Conservation (phyloP, 257 asterid genomes). For the Anisodus tanguticus region DNA sequence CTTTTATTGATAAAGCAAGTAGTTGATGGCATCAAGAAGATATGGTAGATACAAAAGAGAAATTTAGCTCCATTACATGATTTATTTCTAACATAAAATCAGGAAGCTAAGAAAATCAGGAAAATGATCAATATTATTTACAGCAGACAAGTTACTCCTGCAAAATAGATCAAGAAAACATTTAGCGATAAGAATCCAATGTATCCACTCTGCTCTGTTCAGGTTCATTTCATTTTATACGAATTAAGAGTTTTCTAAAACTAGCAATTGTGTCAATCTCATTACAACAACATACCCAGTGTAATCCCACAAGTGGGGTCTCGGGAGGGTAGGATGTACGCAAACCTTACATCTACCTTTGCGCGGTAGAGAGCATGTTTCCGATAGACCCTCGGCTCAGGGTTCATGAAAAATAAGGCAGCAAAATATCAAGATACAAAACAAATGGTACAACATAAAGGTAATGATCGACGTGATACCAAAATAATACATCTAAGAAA, state of each 20-base stretch:
- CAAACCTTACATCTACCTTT: too few relatives aligned
- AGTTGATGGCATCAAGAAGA: slow-evolving; percentile 21
- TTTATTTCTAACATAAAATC: not conserved
- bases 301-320: too few relatives aligned
- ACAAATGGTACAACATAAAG: too few relatives aligned
- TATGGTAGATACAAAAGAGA: not conserved
- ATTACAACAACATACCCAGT: too few relatives aligned
- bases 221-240: not conserved
- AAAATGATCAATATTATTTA: slow-evolving; percentile 5
- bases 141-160: not conserved
- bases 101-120: not conserved
- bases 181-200: not conserved
- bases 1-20: not conserved
- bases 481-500: too few relatives aligned
- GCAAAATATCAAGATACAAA: too few relatives aligned
- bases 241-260: not conserved
- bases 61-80: not conserved
- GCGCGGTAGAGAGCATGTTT: too few relatives aligned
- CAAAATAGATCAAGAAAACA: not conserved
- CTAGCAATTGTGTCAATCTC: not conserved
- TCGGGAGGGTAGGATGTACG: too few relatives aligned
- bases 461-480: too few relatives aligned
- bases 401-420: too few relatives aligned
- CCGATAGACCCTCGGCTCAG: too few relatives aligned
- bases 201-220: slow-evolving; percentile 2